A percentile compares a stretch with the other conserved stretches of the same genome.
Evolutionary conservation across 495 filamentous ascomycete species (phyloP).

Genomic region (Tuber brumale): DNA sequence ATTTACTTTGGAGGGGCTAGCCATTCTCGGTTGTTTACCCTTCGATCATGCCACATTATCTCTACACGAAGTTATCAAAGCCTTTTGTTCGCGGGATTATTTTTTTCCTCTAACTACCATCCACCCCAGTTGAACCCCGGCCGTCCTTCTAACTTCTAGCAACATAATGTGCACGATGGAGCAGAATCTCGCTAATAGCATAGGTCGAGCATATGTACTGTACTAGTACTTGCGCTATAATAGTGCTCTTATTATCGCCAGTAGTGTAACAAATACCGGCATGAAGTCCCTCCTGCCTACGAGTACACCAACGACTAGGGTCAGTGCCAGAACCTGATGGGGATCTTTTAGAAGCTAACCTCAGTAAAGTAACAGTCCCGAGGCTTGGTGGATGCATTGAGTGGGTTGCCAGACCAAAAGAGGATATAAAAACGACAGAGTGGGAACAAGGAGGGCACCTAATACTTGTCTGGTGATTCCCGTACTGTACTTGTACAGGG

Average conservation of each 20-base stretch:
- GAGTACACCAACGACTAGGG: background rate
- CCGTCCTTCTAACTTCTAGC: no score
- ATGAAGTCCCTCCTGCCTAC: background rate
- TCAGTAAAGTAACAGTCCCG: background rate
- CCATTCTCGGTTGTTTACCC: no score
- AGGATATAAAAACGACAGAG: background rate
- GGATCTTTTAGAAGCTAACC: background rate
- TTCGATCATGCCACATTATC: no score
- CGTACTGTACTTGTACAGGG: no score
- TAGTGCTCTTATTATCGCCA: background rate
- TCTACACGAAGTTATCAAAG: no score
- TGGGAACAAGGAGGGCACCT: background rate
- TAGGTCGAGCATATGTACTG: no score
- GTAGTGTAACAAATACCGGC: background rate
- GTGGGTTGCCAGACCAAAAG: background rate
- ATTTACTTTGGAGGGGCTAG: no score
- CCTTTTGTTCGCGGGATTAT: no score
- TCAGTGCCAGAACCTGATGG: background rate
- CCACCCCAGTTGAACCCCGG: no score
- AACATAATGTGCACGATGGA: background rate
- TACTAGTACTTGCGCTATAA: no score
- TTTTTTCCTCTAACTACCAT: no score
- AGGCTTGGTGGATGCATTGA: background rate
- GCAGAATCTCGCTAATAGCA: background rate
- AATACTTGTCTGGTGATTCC: background rate